Evolutionary conservation across 768 basidiomycete species (phyloP), one percentile per base, ranked within the genome.

Genomic region (Termitomyces sp.): DNA sequence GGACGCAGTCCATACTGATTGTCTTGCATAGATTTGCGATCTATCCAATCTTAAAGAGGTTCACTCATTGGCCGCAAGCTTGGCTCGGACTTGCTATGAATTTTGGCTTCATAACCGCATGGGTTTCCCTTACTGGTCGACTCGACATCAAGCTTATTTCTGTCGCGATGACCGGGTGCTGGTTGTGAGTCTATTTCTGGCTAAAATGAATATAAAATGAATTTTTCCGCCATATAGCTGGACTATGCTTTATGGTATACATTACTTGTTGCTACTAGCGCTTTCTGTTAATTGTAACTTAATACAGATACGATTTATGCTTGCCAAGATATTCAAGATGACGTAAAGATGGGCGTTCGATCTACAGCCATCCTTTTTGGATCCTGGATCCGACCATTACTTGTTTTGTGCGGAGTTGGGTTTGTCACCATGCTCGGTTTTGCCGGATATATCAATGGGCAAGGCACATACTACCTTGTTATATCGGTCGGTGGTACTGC

Each of bases 341-440:
- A 91, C 68, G 68, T 84, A 41, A 78, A 81, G 50, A 83, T 81
- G 55, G 86, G 86, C n/a, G 82, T 91, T 41, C 82, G 84, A 58
- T 91, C 87, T 7, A 91, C 87, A 26, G 89, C 90, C 0, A 78
- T 91, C 44, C 75, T 88, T 14, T 89, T 87, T 64, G 86, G 84
- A 14, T 68, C 74, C 3, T 76, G 78, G 68, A 82, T 87, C 33
- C 75, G 80, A 2, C 77, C 81, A 0, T 72, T 88, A 57, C 76
- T 89, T 38, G 66, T 79, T 11, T 56, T 64, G 37, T 84, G 86
- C 62, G 82, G 79, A 0, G 49, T 76, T 3, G 66, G 64, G 0
- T 87, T 91, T 66, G 65, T 86, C 43, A 65, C 68, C 3, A 70
- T 78, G 64, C 73, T 91, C 26, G 67, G 73, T n/a, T 57, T 74